Conservation (phyloP, 2,329 filamentous ascomycete genomes). For the Trichophyton mentagrophytes region DNA sequence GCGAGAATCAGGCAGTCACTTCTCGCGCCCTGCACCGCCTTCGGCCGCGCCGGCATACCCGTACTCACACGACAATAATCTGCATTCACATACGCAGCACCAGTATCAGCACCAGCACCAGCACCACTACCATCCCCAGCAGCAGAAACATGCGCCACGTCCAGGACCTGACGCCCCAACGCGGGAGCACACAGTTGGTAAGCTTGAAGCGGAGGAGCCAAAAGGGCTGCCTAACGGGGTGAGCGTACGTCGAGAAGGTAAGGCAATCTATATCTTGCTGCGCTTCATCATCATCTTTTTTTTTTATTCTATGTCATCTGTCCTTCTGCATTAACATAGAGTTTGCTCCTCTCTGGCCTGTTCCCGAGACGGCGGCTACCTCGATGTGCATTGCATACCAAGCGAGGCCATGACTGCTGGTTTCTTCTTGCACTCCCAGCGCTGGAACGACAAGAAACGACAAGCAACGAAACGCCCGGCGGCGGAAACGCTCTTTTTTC, state of each 20-base stretch:
- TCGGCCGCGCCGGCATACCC: neutral
- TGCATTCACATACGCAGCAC: neutral
- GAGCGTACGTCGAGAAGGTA: neutral
- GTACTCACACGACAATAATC: neutral
- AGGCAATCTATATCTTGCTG: neutral
- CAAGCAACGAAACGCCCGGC: no score
- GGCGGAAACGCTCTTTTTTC: no score
- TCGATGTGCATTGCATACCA: neutral
- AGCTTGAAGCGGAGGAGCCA: neutral
- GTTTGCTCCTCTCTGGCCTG: neutral
- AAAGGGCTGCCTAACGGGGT: neutral
- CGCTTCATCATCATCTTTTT: neutral
- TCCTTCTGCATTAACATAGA: neutral
- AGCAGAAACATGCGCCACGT: neutral
- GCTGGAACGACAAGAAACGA: no score
- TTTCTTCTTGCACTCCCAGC: no score
- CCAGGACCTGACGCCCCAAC: neutral
- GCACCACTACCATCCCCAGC: no score
- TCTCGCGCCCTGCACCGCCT: neutral
- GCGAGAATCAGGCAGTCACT: neutral
- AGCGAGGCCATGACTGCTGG: no score
- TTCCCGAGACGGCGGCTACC: neutral
- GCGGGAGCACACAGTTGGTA: neutral
- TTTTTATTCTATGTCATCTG: neutral
- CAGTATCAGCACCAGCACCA: neutral